phyloP scores from a whole-genome alignment of 176 grass and related monocot species.

The Triticum dicoccoides region DNA sequence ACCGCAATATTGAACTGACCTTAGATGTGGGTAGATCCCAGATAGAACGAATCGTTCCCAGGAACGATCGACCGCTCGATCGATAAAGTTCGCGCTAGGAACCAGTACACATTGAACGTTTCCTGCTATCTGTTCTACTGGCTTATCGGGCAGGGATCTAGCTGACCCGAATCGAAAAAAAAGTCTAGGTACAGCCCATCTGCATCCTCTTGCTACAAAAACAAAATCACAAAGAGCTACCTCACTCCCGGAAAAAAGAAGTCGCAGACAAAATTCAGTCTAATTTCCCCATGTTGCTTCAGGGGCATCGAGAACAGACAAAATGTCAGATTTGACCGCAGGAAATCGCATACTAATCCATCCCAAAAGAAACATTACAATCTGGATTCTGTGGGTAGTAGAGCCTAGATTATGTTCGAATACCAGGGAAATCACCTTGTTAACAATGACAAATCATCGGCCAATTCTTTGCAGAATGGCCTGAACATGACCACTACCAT shows the following conservation, averaged over 20 bases:
- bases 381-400: background rate
- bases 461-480: slow-evolving; percentile 29
- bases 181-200: no score
- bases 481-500: slow-evolving; percentile 55
- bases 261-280: background rate
- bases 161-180: no score
- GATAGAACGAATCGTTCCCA: no score
- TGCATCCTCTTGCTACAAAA: background rate
- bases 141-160: no score
- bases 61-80: no score
- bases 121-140: no score
- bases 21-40: no score
- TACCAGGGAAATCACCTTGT: background rate
- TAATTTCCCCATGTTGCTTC: background rate
- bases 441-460: background rate
- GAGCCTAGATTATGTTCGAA: background rate
- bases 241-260: background rate
- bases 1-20: no score
- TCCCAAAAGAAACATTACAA: background rate
- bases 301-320: background rate
- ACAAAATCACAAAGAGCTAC: background rate
- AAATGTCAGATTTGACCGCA: background rate
- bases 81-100: no score
- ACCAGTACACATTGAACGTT: no score
- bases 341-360: background rate